phyloP scores from a whole-genome alignment of 306 rosid species.

The Cucurbita ficifolia region DNA sequence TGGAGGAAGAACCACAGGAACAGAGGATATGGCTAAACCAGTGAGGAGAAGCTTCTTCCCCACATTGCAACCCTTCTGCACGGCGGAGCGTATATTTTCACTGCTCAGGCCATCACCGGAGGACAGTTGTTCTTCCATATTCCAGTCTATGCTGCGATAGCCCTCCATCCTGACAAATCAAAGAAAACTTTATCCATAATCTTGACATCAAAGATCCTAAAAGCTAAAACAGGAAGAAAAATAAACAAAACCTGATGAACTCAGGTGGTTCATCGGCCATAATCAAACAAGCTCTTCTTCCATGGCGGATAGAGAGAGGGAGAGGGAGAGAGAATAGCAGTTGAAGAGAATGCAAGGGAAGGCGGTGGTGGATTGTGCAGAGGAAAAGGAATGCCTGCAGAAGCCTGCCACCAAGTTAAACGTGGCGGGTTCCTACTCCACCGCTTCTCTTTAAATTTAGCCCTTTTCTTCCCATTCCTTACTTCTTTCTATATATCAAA shows the following conservation, averaged over 20 bases:
- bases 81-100: slow-evolving; percentile 18
- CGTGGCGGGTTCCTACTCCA: not conserved
- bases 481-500: too few relatives aligned
- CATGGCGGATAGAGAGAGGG: not conserved
- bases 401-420: not conserved
- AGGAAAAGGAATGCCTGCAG: too few relatives aligned
- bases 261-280: not conserved
- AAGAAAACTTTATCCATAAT: too few relatives aligned
- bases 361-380: not conserved
- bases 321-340: not conserved
- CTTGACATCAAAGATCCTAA: too few relatives aligned
- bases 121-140: slow-evolving; percentile 13
- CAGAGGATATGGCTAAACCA: slow-evolving; percentile 41
- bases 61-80: slow-evolving; percentile 21
- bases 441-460: too few relatives aligned
- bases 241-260: not conserved
- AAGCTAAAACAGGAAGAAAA: not conserved
- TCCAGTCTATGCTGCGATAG: slow-evolving; percentile 16
- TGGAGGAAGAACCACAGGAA: slow-evolving; percentile 57
- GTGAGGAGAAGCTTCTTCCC: slow-evolving; percentile 48
- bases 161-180: not conserved
- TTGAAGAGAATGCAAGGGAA: not conserved
- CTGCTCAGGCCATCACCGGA: not conserved
- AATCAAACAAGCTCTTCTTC: not conserved
- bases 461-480: too few relatives aligned